Conservation (phyloP, 2,329 filamentous ascomycete genomes). For the Coleophoma eucalyptorum region DNA sequence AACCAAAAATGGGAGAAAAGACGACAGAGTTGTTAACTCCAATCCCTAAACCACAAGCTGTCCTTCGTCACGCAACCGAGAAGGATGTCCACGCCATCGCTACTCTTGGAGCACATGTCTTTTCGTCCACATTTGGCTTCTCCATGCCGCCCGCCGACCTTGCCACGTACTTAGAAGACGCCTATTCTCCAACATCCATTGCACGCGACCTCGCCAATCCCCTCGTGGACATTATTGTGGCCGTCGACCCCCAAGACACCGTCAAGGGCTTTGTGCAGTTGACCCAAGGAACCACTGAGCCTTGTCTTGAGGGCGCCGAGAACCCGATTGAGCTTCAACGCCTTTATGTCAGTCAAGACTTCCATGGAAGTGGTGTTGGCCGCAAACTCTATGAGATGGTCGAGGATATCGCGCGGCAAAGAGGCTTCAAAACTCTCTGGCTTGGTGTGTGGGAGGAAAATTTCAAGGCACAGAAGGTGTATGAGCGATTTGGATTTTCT, state of each 20-base stretch:
- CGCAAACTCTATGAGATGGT: slow-evolving; percentile 25
- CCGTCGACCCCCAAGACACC: slow-evolving; percentile 14
- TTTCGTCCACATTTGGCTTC: slow-evolving; percentile 36
- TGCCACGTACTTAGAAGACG: slow-evolving; percentile 30
- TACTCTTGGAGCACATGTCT: slow-evolving; percentile 31
- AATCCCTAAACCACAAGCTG: slow-evolving; percentile 3
- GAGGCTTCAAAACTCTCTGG: slow-evolving; percentile 37
- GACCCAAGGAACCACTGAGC: slow-evolving; percentile 32
- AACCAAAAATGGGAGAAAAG: no score
- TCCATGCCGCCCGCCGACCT: slow-evolving; percentile 35
- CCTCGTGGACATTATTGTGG: slow-evolving; percentile 22
- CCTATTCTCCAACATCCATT: slow-evolving; percentile 28
- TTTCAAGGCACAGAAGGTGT: slow-evolving; percentile 31
- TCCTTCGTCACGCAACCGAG: slow-evolving; percentile 21
- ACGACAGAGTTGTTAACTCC: no score
- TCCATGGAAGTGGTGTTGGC: slow-evolving; percentile 36
- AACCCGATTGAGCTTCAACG: slow-evolving; percentile 36
- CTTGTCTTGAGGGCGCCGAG: slow-evolving; percentile 29
- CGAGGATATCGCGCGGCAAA: slow-evolving; percentile 29
- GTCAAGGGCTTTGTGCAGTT: slow-evolving; percentile 38
- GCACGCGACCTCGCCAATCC: slow-evolving; percentile 20
- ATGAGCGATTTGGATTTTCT: slow-evolving; percentile 36
- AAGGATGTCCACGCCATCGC: slow-evolving; percentile 28
- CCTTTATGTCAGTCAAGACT: slow-evolving; percentile 33
- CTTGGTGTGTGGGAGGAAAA: slow-evolving; percentile 46